These are phyloP conservation scores for Cicer judaicum DNA, from an alignment of 306 rosid genomes.

Conservation along the genomic window DNA sequence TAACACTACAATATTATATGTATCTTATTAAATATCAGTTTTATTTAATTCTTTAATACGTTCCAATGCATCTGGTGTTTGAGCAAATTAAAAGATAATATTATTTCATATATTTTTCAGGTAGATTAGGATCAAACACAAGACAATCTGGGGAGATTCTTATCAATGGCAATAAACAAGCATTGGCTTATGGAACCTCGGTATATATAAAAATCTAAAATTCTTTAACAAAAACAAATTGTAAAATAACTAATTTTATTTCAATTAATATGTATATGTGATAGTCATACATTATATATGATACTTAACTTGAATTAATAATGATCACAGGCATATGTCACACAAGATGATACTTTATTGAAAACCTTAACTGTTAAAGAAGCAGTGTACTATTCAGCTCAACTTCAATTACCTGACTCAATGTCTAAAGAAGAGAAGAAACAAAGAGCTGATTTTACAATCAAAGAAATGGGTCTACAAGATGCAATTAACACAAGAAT, in stretches of 20 bases:
- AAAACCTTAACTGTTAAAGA: slow-evolving; percentile 55
- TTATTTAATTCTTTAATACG: neutral
- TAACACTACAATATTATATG: no score
- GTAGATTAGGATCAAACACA: slow-evolving; percentile 48
- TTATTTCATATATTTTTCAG: slow-evolving; percentile 35
- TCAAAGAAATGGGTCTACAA: slow-evolving; percentile 59
- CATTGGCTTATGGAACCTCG: slow-evolving; percentile 51
- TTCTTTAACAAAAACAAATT: neutral
- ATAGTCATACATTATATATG: no score
- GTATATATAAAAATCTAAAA: slow-evolving; percentile 35
- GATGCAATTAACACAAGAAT: slow-evolving; percentile 56
- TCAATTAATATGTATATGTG: neutral
- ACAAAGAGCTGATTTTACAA: slow-evolving; percentile 53
- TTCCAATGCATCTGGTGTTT: neutral
- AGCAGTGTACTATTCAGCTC: slow-evolving; percentile 59
- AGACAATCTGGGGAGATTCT: slow-evolving; percentile 49
- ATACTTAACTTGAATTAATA: neutral
- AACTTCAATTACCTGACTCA: slow-evolving; percentile 54
- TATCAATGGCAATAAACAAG: slow-evolving; percentile 46
- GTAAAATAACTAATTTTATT: neutral
- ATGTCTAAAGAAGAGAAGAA: slow-evolving; percentile 53
- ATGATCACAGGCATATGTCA: slow-evolving; percentile 48
- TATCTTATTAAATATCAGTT: no score
- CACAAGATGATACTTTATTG: slow-evolving; percentile 55
- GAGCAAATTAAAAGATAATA: slow-evolving; percentile 4